Evolutionary conservation across 1,139 yeast genomes (phyloP).

Genomic region (Kluyveromyces sp.): DNA sequence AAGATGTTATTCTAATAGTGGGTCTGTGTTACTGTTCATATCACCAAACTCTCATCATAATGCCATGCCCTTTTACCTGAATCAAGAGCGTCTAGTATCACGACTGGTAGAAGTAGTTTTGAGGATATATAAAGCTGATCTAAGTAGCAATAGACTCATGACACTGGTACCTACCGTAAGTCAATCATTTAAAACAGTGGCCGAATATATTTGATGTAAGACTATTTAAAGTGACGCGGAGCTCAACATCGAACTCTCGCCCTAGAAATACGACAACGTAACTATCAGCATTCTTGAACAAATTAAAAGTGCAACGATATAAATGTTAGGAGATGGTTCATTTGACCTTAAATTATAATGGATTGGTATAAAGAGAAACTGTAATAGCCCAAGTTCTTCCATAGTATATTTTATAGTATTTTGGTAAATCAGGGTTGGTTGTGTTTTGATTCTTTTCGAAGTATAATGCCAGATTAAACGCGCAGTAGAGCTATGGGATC

Average conservation of each 20-base stretch:
- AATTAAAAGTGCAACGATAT: not conserved
- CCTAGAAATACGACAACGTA: too few species aligned
- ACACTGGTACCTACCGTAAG: not conserved
- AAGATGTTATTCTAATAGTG: constrained; percentile 3
- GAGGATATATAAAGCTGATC: not conserved
- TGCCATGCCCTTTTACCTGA: too few species aligned
- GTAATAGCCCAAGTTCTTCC: not conserved
- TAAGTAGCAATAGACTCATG: not conserved
- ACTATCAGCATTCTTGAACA: not conserved
- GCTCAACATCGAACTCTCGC: too few species aligned
- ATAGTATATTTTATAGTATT: not conserved
- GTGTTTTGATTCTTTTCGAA: constrained; percentile 1
- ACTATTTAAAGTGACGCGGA: not conserved
- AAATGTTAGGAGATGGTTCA: not conserved
- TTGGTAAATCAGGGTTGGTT: not conserved
- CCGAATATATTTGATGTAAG: not conserved
- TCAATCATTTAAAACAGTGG: not conserved
- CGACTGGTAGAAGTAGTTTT: not conserved
- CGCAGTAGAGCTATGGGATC: not conserved
- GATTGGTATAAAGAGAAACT: not conserved
- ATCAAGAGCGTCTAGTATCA: not conserved
- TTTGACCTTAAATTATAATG: not conserved
- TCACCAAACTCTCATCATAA: not conserved
- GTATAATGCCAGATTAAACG: constrained; percentile 8
- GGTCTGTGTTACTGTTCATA: constrained; percentile 2